Evolutionary conservation across 106 monocot species (phyloP), one percentile per base, ranked within the genome.

Genomic region (Narthecium ossifragum): DNA sequence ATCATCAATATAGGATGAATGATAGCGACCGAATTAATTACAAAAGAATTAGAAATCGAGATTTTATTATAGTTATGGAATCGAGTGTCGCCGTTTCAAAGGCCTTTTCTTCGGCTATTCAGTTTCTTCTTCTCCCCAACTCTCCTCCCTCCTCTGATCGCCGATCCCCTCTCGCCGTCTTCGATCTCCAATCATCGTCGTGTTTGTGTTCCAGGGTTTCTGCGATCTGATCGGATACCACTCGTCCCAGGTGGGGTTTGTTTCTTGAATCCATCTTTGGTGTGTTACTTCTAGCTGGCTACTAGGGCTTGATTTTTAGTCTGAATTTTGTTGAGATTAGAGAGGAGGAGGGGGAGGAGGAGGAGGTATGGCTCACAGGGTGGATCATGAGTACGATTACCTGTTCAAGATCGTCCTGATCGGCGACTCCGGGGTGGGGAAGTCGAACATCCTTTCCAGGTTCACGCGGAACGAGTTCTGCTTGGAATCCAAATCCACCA

Each of bases 381-480:
- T 55, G 43, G 66, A 67, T 17, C 67, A 57, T n/a, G 67, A 57
- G 26, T 67, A 67, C 28, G 67, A 67, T 67, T 67, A 67, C 57
- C 57, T 67, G 9, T 57, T 67, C 31, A 67, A 67, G 57, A 67
- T 67, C 45, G 67, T 67, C 15, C 57, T 67, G 9, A 57, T 67
- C 22, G 67, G 67, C 31, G 67, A 67, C 24, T 67, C 67, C 7
- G 67, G 67, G 2, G 67, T 67, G 7, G 67, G 67, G 14, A 67
- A 67, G 57, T 67, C 67, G 33, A 67, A 67, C 67, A 67, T 67
- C 32, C 57, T 67, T 15, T 68, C 68, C n/a, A 57, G 68, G 17
- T 68, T 68, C 48, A 68, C 68, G 5, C 58, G 68, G 31, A 68
- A 68, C 12, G 68, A 68, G 53, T 61, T 70, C 40, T 53, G 59